Evolutionary conservation across 1,139 yeast genomes (phyloP), one percentile per base, ranked within the genome.

Genomic region (Lodderomyces metapsilosis): DNA sequence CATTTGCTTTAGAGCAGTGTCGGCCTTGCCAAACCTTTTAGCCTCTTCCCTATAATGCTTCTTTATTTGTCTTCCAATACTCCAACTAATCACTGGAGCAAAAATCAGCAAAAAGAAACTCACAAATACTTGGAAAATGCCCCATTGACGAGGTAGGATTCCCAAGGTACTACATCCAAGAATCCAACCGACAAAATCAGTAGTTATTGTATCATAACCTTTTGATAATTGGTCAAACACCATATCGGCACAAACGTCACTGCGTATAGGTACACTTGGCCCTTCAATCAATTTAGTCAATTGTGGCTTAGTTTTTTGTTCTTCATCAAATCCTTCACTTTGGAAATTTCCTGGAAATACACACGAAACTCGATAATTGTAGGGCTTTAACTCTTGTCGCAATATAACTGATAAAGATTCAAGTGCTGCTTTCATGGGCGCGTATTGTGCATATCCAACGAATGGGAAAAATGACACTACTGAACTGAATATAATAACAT

Each of bases 361-460:
- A 52, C 74, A 66, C 2, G 79, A 68, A 0, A 85, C 78, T 38
- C 82, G 65, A 50, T 82, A 80, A 47, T 83, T 78, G 53, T 79
- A 84, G 2, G 84, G 83, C 0, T 73, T 59, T 44, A 88, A 72
- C 58, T 94, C 99, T 52, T 91, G 97, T 45, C 96, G 78, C 42
- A 92, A 64, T 5, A 85, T 71, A 39, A 84, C 84, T 0, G 91
- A 83, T 27, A 94, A 66, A 0, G 95, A 70, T 51, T 87, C 74
- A 9, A 92, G 59, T 0, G 97, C 96, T 0, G 88, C 82, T 61
- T 94, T 94, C 52, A 82, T 63, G 0, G 99, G 98, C 0, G 92
- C 92, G 57, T 94, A 94, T 52, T 88, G 92, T 0, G 81, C 72
- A 59, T 94, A 94, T 0, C 99, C 99, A 38, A 89, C 86, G 56